Conservation (phyloP, 1,284 basidiomycete species). For the Sanguinoderma infundibulare region DNA sequence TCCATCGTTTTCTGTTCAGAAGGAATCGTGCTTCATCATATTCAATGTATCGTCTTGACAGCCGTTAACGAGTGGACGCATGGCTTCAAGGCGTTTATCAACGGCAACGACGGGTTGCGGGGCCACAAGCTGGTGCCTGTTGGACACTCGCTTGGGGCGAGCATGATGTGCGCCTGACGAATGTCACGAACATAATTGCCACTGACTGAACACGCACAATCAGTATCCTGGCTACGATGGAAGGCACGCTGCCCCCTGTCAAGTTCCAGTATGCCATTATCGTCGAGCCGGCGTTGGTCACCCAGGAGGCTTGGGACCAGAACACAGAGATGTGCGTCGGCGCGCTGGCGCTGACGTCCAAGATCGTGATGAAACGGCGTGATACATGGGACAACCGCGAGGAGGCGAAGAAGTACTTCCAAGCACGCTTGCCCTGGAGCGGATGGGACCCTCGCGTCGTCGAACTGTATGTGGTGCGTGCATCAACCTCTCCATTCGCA, state of each 20-base stretch:
- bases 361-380: conserved; percentile 16
- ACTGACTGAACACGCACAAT: background rate
- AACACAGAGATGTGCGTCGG: conserved; percentile 1
- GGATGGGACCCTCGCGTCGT: conserved; percentile 23
- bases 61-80: conserved; percentile 7
- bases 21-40: background rate
- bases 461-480: conserved; percentile 19
- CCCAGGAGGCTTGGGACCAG: conserved; percentile 3
- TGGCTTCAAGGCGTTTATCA: background rate
- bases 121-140: conserved; percentile 6
- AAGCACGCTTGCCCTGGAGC: conserved; percentile 22
- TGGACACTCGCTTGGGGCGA: conserved; percentile 6
- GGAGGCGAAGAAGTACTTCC: conserved; percentile 21
- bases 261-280: conserved; percentile 14
- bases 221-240: conserved; percentile 36
- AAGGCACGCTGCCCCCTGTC: background rate
- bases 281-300: conserved; percentile 21
- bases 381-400: conserved; percentile 19
- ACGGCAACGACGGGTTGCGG: background rate
- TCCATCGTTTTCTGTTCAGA: background rate
- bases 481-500: background rate
- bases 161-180: background rate
- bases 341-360: conserved; percentile 8
- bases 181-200: conserved; percentile 27
- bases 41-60: too few relatives aligned